Base-by-base conservation (phyloP, 2,329 filamentous ascomycete genomes). In the Leptographium procerum region DNA sequence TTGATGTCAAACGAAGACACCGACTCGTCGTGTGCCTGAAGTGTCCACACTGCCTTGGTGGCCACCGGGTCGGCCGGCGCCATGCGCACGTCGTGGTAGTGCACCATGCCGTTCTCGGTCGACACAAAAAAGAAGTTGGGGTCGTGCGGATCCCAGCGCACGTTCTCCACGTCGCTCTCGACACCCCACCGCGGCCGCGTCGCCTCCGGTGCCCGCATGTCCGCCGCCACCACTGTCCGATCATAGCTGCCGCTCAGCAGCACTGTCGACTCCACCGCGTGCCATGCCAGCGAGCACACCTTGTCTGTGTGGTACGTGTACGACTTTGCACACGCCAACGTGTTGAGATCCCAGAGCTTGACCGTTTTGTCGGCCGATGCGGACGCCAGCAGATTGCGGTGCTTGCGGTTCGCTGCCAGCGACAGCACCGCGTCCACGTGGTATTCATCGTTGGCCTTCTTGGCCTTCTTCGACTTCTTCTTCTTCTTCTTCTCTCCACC, bases 301-400 rank as follows among this genome's bases (percentile, higher is more conserved):
- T 99, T 99, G 79, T 96, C 94, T 40, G 89, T 95, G 75, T 99
- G 94, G 74, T 95, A 89, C 19, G 83, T 81, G 78, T 99, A 99
- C 51, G 91, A 96, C 75, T 96, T 94, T 66, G 94, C 94, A 72
- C 91, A 96, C 72, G 86, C 91, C 61, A 88, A 82, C 3, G 90
- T 96, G 75, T 91, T 89, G 62, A 99, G 77, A 70, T 99, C 94
- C 94, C 94, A 99, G 24, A 99, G 82, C 77, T 99, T 99, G 68
- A 97, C 86, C 3, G 94, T 99, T 75, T 91, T 91, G 76, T 99
- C 94, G 24, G 94, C 94, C 1, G 94, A 99, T 2, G 89, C 90
- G 0, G 92, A 97, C 14, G 94, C 94, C 52, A 99, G 83, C 59
- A 99, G 81, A 71, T 97, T 97, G 63, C 91, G 86, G 75, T 99